A percentile compares a stretch with the other conserved stretches of the same genome.
These are phyloP conservation scores for Boletellus ananiceps DNA, from an alignment of 768 basidiomycete genomes.

Conservation along the genomic window DNA sequence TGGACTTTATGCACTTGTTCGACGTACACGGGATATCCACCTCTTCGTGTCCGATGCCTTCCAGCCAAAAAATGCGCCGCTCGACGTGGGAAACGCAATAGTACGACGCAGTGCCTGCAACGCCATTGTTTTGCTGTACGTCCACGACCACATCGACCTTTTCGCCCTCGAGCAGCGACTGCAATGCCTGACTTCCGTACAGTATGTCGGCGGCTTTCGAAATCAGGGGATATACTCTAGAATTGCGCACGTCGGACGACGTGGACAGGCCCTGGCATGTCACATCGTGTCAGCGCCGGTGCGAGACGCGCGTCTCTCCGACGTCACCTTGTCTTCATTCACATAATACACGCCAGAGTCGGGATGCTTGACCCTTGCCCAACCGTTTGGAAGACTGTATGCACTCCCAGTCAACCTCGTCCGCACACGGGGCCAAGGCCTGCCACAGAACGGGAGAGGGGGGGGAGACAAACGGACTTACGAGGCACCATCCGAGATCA, in stretches of 20 bases:
- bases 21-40: slow-evolving; percentile 22
- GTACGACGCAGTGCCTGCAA: slow-evolving; percentile 8
- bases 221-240: slow-evolving; percentile 4
- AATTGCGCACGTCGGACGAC: slow-evolving; percentile 8
- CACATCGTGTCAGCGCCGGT: background rate
- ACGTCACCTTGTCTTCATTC: slow-evolving; percentile 28
- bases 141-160: slow-evolving; percentile 19
- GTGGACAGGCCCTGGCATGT: slow-evolving; percentile 11
- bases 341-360: slow-evolving; percentile 33
- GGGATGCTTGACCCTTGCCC: slow-evolving; percentile 28
- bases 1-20: slow-evolving; percentile 8
- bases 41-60: slow-evolving; percentile 19
- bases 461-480: slow-evolving; percentile 2
- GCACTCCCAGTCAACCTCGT: background rate
- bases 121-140: background rate
- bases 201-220: slow-evolving; percentile 12
- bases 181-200: slow-evolving; percentile 1
- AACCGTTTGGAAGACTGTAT: slow-evolving; percentile 18
- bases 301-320: background rate
- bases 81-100: slow-evolving; percentile 28
- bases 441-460: too few relatives aligned
- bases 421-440: background rate
- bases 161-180: slow-evolving; percentile 6
- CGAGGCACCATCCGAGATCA: background rate
- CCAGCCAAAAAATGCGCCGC: slow-evolving; percentile 28